phyloP scores from a whole-genome alignment of 805 yeast species.

The Barnettozyma salicaria region DNA sequence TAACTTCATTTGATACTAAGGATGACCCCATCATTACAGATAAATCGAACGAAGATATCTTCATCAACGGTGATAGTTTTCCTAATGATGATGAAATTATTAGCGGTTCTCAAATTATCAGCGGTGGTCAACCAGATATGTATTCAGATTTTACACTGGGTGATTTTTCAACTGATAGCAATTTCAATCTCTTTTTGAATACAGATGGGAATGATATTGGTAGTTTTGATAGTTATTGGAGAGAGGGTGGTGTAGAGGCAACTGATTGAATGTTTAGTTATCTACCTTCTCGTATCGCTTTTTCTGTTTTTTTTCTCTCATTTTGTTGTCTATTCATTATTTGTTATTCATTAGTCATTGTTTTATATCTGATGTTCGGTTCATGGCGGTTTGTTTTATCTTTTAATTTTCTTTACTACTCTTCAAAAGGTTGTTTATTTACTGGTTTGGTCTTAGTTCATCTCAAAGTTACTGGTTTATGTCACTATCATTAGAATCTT shows the following conservation, averaged over 20 bases:
- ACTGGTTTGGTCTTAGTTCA: too few species aligned
- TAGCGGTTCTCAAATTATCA: slow-evolving; percentile 15
- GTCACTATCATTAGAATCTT: not conserved
- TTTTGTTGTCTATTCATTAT: not conserved
- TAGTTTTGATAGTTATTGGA: slow-evolving; percentile 35
- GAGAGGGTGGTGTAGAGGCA: slow-evolving; percentile 35
- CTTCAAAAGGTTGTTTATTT: too few species aligned
- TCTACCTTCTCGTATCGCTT: not conserved
- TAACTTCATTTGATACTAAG: slow-evolving; percentile 6
- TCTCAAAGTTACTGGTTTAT: too few species aligned
- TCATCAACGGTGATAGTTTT: slow-evolving; percentile 1
- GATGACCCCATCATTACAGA: slow-evolving; percentile 2
- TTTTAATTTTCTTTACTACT: not conserved
- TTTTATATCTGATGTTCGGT: too few species aligned
- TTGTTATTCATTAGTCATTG: too few species aligned
- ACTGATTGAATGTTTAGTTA: slow-evolving; percentile 24
- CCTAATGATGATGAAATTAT: slow-evolving; percentile 10
- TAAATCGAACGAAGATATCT: not conserved
- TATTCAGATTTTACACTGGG: slow-evolving; percentile 29
- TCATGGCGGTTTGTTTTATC: too few species aligned
- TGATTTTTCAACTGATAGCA: slow-evolving; percentile 29
- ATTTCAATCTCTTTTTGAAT: slow-evolving; percentile 39
- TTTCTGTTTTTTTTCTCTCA: not conserved
- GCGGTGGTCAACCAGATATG: slow-evolving; percentile 26
- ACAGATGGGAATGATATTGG: slow-evolving; percentile 33